phyloP scores from a whole-genome alignment of 345 rosid genomes.

The Camelina sativa region DNA sequence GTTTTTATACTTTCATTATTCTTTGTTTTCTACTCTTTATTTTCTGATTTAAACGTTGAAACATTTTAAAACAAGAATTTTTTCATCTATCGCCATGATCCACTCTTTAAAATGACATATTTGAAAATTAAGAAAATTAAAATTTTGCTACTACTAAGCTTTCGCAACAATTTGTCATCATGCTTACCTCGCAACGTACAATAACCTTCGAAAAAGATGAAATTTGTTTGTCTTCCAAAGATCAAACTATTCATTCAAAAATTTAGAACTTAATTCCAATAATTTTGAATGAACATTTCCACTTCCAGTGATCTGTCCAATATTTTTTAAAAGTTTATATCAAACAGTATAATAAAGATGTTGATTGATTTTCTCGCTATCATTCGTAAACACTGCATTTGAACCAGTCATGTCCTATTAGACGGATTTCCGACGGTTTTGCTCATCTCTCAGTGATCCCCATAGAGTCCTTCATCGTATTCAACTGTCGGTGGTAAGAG shows the following conservation, averaged over 20 bases:
- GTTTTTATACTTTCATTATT: background rate
- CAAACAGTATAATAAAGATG: too few species aligned
- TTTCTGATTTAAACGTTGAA: background rate
- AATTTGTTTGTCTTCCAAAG: too few species aligned
- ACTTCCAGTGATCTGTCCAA: too few species aligned
- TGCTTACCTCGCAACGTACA: too few species aligned
- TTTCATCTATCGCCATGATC: background rate
- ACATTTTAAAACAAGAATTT: background rate
- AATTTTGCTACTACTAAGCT: background rate
- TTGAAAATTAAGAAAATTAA: background rate
- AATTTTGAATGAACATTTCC: background rate
- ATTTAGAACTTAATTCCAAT: too few species aligned
- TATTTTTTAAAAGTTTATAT: too few species aligned
- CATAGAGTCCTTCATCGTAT: background rate
- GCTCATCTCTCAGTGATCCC: background rate
- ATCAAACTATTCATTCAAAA: background rate
- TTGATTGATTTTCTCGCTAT: too few species aligned
- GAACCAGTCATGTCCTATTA: too few species aligned
- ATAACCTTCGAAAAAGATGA: too few species aligned
- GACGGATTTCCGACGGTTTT: too few species aligned
- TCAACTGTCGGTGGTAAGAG: constrained; percentile 24
- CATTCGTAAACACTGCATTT: too few species aligned
- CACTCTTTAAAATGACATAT: background rate
- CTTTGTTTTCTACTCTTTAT: background rate
- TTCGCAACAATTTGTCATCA: too few species aligned